Evolutionary conservation across 768 basidiomycete genomes (phyloP), one percentile per base, ranked within the genome.

Genomic region (Ramaria sp.): DNA sequence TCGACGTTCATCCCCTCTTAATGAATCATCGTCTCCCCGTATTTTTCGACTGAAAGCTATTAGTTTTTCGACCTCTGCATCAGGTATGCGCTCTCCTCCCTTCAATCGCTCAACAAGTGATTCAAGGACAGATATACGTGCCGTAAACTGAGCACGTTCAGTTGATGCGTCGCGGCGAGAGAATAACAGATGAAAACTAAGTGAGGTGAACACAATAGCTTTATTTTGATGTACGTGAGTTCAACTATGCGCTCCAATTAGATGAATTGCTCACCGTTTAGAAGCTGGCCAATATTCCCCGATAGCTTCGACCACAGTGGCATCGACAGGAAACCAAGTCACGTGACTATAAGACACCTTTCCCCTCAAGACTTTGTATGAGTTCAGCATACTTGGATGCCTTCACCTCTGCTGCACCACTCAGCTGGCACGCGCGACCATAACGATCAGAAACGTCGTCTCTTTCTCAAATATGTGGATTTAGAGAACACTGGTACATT

Each of bases 111-210:
- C 67, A 6, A 71, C 71, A 52, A 85, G 73, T 50, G 78, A 78
- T 55, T 80, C 74, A 55, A 88, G 71, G 58, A 88, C 78, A 20
- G 82, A 78, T 37, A 78, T 70, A 55, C 77, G 82, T 4, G 84
- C 82, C 50, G 73, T 65, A 41, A 75, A 62, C 24, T 76, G 76
- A 15, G 78, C 71, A 41, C 74, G 74, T 55, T 84, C 79, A 41
- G 78, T 78, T 44, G 73, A 74, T 34, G 72, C 69, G 0, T 61
- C 60, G 48, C 71, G 76, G 56, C 79, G 73, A 50, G 78, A 73
- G 62, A 67, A 72, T 37, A 85, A 72, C 25, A 84, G 69, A 66
- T 88, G 83, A 55, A 84, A 79, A 27, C 83, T 78, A 57, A 85
- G 64, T 22, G 84, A 84, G 45, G 77, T 79, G 60, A 85, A 70